phyloP scores from a whole-genome alignment of 306 rosid species.

The Albizia julibrissin region DNA sequence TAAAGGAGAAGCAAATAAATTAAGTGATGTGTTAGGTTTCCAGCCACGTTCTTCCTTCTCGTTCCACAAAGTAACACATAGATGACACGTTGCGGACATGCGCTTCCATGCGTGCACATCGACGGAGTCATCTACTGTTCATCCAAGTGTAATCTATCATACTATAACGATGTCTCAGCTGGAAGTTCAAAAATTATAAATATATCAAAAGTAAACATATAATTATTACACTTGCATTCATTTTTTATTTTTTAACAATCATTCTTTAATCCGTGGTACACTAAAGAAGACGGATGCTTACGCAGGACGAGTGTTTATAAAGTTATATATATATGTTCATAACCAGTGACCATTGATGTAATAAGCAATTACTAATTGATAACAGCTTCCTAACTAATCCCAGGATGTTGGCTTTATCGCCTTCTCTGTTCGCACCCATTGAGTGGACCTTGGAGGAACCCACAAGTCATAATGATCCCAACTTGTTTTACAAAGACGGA shows the following conservation, averaged over 20 bases:
- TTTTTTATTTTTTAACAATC: neutral
- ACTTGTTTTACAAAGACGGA: neutral
- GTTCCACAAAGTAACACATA: neutral
- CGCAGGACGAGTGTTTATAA: conserved; percentile 1
- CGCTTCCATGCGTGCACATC: conserved; percentile 14
- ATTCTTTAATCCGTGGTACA: neutral
- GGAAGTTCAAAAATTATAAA: neutral
- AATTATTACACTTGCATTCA: neutral
- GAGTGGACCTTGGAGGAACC: conserved; percentile 42
- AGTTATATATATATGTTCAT: neutral
- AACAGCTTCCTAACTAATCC: conserved; percentile 9
- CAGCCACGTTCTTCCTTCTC: conserved; percentile 16
- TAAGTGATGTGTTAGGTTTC: neutral
- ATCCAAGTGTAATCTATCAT: neutral
- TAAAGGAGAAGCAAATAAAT: conserved; percentile 1
- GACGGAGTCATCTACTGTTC: neutral
- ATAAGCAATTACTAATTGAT: neutral
- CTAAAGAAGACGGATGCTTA: conserved; percentile 19
- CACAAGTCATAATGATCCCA: conserved; percentile 13
- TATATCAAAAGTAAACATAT: neutral
- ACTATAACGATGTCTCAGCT: neutral
- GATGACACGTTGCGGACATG: conserved; percentile 35
- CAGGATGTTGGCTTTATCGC: conserved; percentile 40
- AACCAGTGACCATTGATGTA: neutral
- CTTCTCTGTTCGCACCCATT: conserved; percentile 36